These are phyloP conservation scores for Dactylonectria estremocensis DNA, from an alignment of 2,329 filamentous ascomycete species.

Conservation along the genomic window DNA sequence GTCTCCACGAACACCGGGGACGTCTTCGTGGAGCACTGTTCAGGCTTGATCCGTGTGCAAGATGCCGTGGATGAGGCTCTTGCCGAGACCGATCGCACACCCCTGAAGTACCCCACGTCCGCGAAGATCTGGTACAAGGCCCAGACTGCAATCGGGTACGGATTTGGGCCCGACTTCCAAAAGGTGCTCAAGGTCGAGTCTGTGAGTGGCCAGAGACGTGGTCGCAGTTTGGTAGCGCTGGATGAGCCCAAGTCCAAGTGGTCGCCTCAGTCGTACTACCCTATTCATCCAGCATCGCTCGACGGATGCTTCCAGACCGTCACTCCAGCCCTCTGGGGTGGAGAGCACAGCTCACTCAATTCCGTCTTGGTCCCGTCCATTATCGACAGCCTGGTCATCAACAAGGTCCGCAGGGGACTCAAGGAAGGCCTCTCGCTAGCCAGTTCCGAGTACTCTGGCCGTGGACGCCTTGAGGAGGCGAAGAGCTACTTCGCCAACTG, in stretches of 20 bases:
- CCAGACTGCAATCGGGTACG: constrained; percentile 14
- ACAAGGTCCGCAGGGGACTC: constrained; percentile 1
- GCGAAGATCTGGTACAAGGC: constrained; percentile 28
- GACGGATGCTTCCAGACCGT: constrained; percentile 27
- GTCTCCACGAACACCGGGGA: constrained; percentile 10
- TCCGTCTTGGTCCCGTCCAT: constrained; percentile 11
- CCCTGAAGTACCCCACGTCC: constrained; percentile 12
- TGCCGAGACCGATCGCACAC: neutral
- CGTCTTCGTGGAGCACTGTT: neutral
- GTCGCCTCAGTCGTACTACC: constrained; percentile 20
- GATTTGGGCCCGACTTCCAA: constrained; percentile 28
- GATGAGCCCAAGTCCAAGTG: constrained; percentile 4
- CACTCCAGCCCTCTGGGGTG: constrained; percentile 15
- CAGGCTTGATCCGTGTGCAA: constrained; percentile 14
- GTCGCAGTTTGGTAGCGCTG: constrained; percentile 15
- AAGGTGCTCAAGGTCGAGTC: constrained; percentile 17
- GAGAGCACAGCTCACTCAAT: constrained; percentile 11
- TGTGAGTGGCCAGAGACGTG: neutral
- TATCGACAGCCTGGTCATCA: constrained; percentile 14
- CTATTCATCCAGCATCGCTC: constrained; percentile 24
- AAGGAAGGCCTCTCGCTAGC: constrained; percentile 15
- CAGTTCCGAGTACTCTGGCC: constrained; percentile 12
- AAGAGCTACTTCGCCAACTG: constrained; percentile 8
- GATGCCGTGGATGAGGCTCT: constrained; percentile 6
- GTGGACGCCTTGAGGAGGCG: constrained; percentile 13